Evolutionary conservation across 345 rosid species (phyloP), one percentile per base, ranked within the genome.

Genomic region (Eucalyptus polyanthemos): DNA sequence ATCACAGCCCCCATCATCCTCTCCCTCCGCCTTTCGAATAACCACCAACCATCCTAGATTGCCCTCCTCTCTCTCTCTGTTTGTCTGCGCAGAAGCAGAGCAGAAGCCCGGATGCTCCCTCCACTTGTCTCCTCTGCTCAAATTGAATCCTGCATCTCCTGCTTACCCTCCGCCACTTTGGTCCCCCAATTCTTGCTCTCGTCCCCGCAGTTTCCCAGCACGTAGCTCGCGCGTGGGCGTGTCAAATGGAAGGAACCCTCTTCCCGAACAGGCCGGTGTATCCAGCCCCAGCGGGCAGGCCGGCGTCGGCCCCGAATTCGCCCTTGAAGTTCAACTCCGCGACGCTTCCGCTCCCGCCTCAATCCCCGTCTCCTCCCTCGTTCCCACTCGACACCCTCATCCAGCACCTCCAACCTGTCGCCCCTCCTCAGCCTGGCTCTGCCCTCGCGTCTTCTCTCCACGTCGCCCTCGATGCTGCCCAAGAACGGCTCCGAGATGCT

Each of bases 321-420:
- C 90, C 96, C 11, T 85, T 94, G 65, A 95, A 93, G 91, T 95
- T 94, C 97, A 95, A 93, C 89, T 96, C 98, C 5, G 91, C 97
- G 14, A 90, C 95, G 34, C 97, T 95, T 19, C 94, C 91, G 10
- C 95, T 96, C 86, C 95, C 96, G 76, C 93, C 96, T 50, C 94
- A 90, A 7, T 81, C 95, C 54, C 91, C 90, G 47, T 87, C 97
- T 31, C 88, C 95, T 80, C 92, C 95, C 4, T 89, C 95, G 5
- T 89, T 93, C 31, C 97, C 96, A 50, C 92, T 96, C 17, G 99
- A 97, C 86, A 94, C 97, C 2, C 94, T 97, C 67, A 95, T 97
- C 60, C 94, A 96, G 86, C 95, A 95, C 89, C 99, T 97, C 90
- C 96, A 60, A 50, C 37, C 88, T 12, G 50, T 87, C 67, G 14